A percentile compares a stretch with the other conserved stretches of the same genome.
Conservation (phyloP, 2,329 filamentous ascomycete species). For the Exutisphaerella laricina region DNA sequence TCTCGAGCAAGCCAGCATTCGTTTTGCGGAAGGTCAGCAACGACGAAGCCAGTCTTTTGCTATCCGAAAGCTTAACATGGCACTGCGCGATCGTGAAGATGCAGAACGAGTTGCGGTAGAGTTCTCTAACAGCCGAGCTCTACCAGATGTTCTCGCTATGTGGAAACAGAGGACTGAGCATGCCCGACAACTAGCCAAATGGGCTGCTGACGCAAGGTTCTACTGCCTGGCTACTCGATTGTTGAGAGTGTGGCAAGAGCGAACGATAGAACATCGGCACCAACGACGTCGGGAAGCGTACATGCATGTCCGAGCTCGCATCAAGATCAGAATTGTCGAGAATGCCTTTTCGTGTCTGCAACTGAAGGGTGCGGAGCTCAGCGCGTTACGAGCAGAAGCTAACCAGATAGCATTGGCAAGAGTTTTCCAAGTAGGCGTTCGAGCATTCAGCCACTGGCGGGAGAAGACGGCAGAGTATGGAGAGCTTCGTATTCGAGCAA, state of each 20-base stretch:
- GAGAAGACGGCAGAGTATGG: conserved; percentile 21
- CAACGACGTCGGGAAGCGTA: conserved; percentile 53
- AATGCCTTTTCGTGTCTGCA: conserved; percentile 39
- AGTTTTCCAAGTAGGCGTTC: conserved; percentile 28
- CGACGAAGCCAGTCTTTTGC: conserved; percentile 24
- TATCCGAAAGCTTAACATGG: conserved; percentile 28
- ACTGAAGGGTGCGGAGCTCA: conserved; percentile 30
- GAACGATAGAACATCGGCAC: conserved; percentile 47
- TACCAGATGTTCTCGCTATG: conserved; percentile 35
- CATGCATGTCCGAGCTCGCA: conserved; percentile 46
- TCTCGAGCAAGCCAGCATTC: conserved; percentile 17
- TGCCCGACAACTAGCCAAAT: conserved; percentile 44
- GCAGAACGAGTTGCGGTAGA: conserved; percentile 36
- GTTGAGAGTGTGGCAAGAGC: conserved; percentile 48
- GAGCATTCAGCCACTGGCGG: conserved; percentile 36
- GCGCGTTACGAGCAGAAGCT: conserved; percentile 39
- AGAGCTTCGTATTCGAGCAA: conserved; percentile 33
- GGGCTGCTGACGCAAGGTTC: conserved; percentile 52
- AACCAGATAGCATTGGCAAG: conserved; percentile 33
- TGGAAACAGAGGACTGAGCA: conserved; percentile 38
- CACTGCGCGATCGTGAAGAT: conserved; percentile 30
- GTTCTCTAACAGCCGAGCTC: conserved; percentile 38
- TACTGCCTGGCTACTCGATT: conserved; percentile 49
- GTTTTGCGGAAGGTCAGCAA: conserved; percentile 26
- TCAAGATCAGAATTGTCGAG: conserved; percentile 51